These are phyloP conservation scores for Aspergillus affinis DNA, from an alignment of 495 filamentous ascomycete species.

Conservation along the genomic window DNA sequence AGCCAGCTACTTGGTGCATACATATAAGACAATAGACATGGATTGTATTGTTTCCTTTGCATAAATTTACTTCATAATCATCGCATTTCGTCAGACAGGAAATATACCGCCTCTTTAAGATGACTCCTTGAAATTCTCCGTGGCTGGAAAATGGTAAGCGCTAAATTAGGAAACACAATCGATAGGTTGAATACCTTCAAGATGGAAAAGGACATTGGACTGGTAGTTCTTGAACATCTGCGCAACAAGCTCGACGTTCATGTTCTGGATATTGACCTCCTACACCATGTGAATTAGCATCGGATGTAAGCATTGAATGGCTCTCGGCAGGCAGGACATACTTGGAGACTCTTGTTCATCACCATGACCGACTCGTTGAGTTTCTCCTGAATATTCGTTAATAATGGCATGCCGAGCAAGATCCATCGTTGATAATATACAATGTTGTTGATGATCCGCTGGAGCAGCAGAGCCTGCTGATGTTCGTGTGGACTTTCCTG, in stretches of 20 bases:
- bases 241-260: conserved; percentile 95
- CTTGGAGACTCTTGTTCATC: conserved; percentile 89
- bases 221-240: conserved; percentile 99
- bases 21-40: not conserved
- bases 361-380: conserved; percentile 91
- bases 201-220: conserved; percentile 93
- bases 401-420: not conserved
- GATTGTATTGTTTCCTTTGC: not conserved
- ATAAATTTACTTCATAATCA: not conserved
- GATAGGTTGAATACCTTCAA: conserved; percentile 74
- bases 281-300: conserved; percentile 28
- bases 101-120: conserved; percentile 38
- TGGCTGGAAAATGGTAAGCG: conserved; percentile 53
- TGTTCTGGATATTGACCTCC: conserved; percentile 98
- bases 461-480: conserved; percentile 89
- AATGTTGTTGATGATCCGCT: conserved; percentile 95
- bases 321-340: conserved; percentile 31
- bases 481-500: conserved; percentile 98
- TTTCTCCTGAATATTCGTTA: conserved; percentile 69
- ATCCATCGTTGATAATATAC: conserved; percentile 47
- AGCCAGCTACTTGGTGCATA: not conserved
- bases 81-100: conserved; percentile 5
- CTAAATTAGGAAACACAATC: not conserved
- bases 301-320: not conserved
- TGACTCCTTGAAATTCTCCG: conserved; percentile 81